Evolutionary conservation across 1,284 basidiomycete genomes (phyloP).

Genomic region (Mycena sp.): DNA sequence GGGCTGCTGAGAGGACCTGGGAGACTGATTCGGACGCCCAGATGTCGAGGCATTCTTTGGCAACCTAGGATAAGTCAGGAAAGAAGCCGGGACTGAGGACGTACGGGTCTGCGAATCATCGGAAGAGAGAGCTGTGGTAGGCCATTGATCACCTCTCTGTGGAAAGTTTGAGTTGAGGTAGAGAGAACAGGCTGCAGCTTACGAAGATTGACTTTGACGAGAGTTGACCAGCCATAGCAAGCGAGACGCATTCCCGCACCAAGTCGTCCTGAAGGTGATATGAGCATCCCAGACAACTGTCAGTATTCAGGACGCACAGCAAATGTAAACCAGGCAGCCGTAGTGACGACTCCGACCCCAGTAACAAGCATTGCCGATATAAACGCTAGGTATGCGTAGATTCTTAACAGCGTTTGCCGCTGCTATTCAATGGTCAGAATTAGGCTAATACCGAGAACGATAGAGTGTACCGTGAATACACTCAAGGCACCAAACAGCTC

Average conservation of each 20-base stretch:
- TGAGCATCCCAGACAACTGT: background rate
- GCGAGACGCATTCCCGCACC: slow-evolving; percentile 8
- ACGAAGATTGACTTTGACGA: slow-evolving; percentile 10
- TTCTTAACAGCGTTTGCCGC: background rate
- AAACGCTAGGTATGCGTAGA: slow-evolving; percentile 12
- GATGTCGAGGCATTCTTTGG: slow-evolving; percentile 6
- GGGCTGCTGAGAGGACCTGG: background rate
- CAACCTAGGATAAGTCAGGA: background rate
- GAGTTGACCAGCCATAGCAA: background rate
- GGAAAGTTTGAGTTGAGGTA: background rate
- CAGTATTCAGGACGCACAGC: background rate
- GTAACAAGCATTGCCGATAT: slow-evolving; percentile 6
- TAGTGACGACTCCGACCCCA: background rate
- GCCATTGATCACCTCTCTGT: background rate
- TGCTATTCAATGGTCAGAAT: background rate
- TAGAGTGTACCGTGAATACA: background rate
- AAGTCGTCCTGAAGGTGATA: background rate
- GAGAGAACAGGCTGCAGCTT: background rate
- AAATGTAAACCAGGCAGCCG: slow-evolving; percentile 2
- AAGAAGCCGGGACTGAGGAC: background rate
- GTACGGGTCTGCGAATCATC: slow-evolving; percentile 8
- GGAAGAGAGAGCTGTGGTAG: background rate
- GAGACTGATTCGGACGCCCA: slow-evolving; percentile 8
- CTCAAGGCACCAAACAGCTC: slow-evolving; percentile 10
- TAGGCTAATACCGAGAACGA: background rate